A percentile compares a stretch with the other conserved stretches of the same genome.
Evolutionary conservation across 257 asterid species (phyloP).

Genomic region (Gentiana dahurica): DNA sequence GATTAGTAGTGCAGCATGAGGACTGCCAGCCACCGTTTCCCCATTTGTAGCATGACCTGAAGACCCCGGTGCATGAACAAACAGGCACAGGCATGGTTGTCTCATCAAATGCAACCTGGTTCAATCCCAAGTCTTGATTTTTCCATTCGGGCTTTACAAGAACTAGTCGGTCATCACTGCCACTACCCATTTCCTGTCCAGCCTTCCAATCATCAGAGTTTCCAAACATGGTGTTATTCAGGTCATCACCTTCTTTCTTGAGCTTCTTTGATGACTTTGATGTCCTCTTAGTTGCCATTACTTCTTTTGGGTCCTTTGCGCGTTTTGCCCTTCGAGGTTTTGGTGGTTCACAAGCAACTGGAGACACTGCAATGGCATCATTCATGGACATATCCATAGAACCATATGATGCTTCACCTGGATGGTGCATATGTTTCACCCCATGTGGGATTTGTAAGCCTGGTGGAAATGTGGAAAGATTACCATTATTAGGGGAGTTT

Average conservation of each 20-base stretch:
- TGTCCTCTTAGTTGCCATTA: constrained; percentile 23
- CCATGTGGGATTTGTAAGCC: constrained; percentile 68
- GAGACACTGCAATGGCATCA: constrained; percentile 37
- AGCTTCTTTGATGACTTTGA: constrained; percentile 49
- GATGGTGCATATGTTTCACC: constrained; percentile 70
- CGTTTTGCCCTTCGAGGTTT: constrained; percentile 59
- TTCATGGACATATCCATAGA: constrained; percentile 33
- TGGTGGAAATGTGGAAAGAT: constrained; percentile 54
- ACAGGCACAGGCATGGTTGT: constrained; percentile 90
- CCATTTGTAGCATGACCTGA: constrained; percentile 96
- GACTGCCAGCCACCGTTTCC: constrained; percentile 99
- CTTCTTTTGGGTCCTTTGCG: constrained; percentile 22
- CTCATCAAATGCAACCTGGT: constrained; percentile 87
- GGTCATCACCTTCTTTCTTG: constrained; percentile 53
- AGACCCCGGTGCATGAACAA: constrained; percentile 83
- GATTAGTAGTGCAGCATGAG: constrained; percentile 75
- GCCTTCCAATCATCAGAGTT: constrained; percentile 39
- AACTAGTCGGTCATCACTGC: constrained; percentile 18
- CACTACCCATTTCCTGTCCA: constrained; percentile 20
- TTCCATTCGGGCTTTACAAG: constrained; percentile 64
- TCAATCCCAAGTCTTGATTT: constrained; percentile 81
- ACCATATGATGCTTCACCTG: constrained; percentile 41
- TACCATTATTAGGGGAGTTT: constrained; percentile 34
- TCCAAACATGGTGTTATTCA: constrained; percentile 27
- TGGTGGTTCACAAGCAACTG: constrained; percentile 41